Percentiles rank a stretch among this genome's conserved stretches.
These are phyloP conservation scores for Amoebophrya sp. DNA, from an alignment of 169 alveolate genomes.

Conservation along the genomic window DNA sequence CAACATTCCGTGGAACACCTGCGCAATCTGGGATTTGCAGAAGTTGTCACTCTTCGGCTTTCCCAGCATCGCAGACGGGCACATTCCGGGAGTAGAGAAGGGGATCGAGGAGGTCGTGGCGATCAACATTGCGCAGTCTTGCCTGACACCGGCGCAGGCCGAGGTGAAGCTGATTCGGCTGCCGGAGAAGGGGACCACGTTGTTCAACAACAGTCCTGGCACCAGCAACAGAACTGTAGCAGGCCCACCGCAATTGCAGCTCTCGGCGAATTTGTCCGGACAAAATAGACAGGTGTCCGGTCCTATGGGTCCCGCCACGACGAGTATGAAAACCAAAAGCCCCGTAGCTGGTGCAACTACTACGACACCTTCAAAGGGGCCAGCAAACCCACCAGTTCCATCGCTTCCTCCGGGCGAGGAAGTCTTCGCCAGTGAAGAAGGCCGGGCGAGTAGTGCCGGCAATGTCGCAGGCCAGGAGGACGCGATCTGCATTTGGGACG, in stretches of 20 bases:
- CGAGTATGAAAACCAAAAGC: not conserved
- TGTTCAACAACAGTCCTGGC: not conserved
- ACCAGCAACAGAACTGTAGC: not conserved
- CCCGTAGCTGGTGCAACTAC: not conserved
- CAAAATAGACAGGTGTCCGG: not conserved
- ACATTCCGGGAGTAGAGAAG: not conserved
- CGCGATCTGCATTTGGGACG: not conserved
- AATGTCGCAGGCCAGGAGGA: not conserved
- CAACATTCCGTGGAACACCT: constrained; percentile 23
- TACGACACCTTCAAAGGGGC: not conserved
- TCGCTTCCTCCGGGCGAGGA: not conserved
- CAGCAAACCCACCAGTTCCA: not conserved
- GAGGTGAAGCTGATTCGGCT: not conserved
- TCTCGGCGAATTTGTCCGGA: not conserved
- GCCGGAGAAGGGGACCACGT: not conserved
- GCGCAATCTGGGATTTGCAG: not conserved
- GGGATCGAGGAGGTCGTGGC: constrained; percentile 19
- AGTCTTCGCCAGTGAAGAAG: not conserved
- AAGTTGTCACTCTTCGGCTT: not conserved
- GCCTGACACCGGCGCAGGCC: not conserved
- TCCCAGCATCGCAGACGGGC: not conserved
- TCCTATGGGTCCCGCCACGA: not conserved
- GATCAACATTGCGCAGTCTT: not conserved
- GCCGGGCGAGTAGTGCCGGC: not conserved
- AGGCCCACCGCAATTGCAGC: not conserved